These are phyloP conservation scores for Pneumocystis sp. DNA, from an alignment of 1,139 yeast genomes.

Conservation along the genomic window DNA sequence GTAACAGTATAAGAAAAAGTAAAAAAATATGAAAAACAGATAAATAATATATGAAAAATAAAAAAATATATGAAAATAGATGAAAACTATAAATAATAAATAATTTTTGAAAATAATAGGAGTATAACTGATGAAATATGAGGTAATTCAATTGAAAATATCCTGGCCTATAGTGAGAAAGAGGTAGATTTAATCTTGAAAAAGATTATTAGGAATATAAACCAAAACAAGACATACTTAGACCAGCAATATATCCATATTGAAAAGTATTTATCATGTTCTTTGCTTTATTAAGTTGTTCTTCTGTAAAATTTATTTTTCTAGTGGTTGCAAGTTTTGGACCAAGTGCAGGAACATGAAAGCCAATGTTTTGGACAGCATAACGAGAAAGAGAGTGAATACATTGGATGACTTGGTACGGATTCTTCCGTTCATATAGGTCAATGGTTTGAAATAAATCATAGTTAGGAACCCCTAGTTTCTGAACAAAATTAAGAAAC, in stretches of 20 bases:
- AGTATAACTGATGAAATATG: too few relatives aligned
- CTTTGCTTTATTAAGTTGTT: slow-evolving; percentile 24
- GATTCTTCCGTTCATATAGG: slow-evolving; percentile 57
- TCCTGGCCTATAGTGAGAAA: neutral
- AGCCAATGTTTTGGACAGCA: slow-evolving; percentile 34
- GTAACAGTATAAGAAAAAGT: neutral
- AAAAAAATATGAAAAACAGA: neutral
- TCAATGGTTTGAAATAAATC: slow-evolving; percentile 77
- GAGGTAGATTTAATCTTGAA: slow-evolving; percentile 14
- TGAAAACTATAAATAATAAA: neutral
- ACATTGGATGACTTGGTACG: slow-evolving; percentile 61
- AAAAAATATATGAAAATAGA: neutral
- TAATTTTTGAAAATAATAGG: neutral
- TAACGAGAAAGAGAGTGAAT: slow-evolving; percentile 59
- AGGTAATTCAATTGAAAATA: too few relatives aligned
- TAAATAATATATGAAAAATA: neutral
- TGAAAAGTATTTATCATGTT: slow-evolving; percentile 43
- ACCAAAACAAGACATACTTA: slow-evolving; percentile 37
- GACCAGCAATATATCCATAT: slow-evolving; percentile 45
- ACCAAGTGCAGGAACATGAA: slow-evolving; percentile 34
- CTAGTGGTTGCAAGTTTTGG: slow-evolving; percentile 28
- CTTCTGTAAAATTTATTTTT: slow-evolving; percentile 9
- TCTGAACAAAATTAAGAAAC: slow-evolving; percentile 40
- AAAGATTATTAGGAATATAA: slow-evolving; percentile 32
- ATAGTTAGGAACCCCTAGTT: slow-evolving; percentile 67